A percentile compares a stretch with the other conserved stretches of the same genome.
Evolutionary conservation across 345 rosid species (phyloP).

Genomic region (Bruguiera parviflora): DNA sequence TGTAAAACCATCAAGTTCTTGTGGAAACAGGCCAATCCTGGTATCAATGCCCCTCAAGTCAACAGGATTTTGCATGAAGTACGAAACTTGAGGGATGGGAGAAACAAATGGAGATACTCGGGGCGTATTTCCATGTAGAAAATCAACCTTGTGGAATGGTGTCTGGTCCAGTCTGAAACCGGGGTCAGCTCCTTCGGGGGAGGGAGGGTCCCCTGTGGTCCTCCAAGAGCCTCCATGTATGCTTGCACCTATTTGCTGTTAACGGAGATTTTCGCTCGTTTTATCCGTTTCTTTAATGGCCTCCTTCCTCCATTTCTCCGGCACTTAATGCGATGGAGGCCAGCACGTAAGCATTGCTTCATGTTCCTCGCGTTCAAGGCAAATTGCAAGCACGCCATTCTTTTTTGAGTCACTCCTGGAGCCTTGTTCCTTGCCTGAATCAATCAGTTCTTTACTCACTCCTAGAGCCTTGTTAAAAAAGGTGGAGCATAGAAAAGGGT

Average conservation of each 20-base stretch:
- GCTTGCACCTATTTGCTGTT: constrained; percentile 46
- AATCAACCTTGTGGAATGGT: constrained; percentile 58
- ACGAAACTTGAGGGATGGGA: constrained; percentile 65
- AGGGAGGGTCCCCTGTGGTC: constrained; percentile 44
- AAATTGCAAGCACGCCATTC: too few species aligned
- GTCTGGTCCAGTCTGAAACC: constrained; percentile 75
- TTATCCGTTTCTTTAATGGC: constrained; percentile 41
- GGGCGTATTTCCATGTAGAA: constrained; percentile 40
- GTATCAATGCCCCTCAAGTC: constrained; percentile 41
- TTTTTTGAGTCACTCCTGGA: too few species aligned
- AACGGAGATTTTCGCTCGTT: constrained; percentile 53
- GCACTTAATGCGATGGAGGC: constrained; percentile 52
- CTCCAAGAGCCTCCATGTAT: constrained; percentile 52
- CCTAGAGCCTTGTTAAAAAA: too few species aligned
- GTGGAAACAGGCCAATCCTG: constrained; percentile 55
- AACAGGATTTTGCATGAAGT: constrained; percentile 53
- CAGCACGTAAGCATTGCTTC: constrained; percentile 61
- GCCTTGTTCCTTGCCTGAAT: too few species aligned
- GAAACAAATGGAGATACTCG: constrained; percentile 50
- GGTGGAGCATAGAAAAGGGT: too few species aligned
- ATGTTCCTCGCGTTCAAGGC: too few species aligned
- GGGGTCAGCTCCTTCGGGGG: constrained; percentile 48
- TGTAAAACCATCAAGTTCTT: constrained; percentile 28
- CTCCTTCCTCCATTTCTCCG: constrained; percentile 40
- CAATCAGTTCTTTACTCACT: too few species aligned